Conservation (phyloP, 202 grass and related monocot species). For the Carex sylvatica region DNA sequence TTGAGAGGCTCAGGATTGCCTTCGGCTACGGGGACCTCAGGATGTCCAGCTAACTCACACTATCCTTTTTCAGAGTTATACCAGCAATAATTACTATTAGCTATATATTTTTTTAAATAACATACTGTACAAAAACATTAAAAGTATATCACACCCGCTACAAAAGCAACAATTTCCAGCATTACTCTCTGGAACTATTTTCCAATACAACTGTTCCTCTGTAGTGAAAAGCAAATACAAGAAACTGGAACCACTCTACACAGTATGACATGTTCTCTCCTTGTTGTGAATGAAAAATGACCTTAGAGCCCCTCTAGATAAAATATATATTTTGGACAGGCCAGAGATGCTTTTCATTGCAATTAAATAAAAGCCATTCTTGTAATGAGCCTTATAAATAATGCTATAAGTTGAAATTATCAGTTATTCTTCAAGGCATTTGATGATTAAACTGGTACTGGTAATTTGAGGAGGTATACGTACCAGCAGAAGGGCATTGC, state of each 20-base stretch:
- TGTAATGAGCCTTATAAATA: background rate
- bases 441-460: background rate
- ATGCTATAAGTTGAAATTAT: background rate
- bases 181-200: background rate
- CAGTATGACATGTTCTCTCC: background rate
- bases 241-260: too few relatives aligned
- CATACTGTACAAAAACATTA: background rate
- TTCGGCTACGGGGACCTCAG: slow-evolving; percentile 66
- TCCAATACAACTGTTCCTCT: background rate
- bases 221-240: background rate
- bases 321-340: background rate
- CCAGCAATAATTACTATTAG: slow-evolving; percentile 22
- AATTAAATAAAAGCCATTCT: background rate
- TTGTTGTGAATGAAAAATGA: background rate
- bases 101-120: background rate
- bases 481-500: slow-evolving; percentile 80
- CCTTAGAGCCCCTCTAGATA: background rate
- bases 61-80: slow-evolving; percentile 53
- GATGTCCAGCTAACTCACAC: slow-evolving; percentile 72
- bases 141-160: background rate
- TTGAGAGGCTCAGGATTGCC: slow-evolving; percentile 66
- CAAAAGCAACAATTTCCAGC: background rate
- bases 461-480: background rate
- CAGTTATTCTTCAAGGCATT: background rate
- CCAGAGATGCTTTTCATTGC: background rate